Evolutionary conservation across 441 rosid species (phyloP), one percentile per base, ranked within the genome.

Genomic region (Metrosideros polymorpha): DNA sequence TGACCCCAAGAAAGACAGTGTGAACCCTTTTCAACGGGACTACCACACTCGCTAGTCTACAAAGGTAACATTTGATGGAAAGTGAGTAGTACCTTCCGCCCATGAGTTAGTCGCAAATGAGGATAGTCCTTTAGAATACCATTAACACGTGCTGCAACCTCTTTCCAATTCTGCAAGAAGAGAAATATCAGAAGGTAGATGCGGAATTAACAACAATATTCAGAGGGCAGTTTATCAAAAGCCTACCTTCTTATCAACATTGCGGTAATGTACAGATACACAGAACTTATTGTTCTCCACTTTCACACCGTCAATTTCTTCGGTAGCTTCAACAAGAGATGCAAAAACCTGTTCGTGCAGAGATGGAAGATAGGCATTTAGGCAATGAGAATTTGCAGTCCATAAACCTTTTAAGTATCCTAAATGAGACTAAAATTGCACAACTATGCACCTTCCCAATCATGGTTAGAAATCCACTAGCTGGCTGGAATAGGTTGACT

Each of bases 231-330:
- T 29, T 83, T 52, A n/a, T 87, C 25, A 84, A 32, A 32, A 49
- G 53, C 53, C 42, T 88, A 96, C 99, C 95, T 93, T 90, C 85
- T 91, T 95, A 84, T 95, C 98, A 71, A 96, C 99, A 43, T 95
- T 98, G 52, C 99, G 99, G 88, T 95, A 95, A 91, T 98, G 99
- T 79, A 98, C 98, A 84, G 99, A 95, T 83, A 95, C 93, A 43
- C 99, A 96, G 91, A 96, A 98, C 92, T 94, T 98, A 87, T 98
- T 98, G 88, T 94, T 93, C 91, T 98, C 99, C 49, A 98, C 97
- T 83, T 88, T 93, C 51, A 92, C 97, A 22, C 99, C 99, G 82
- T 93, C 88, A 85, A 98, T 95, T 25, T 92, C 94, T 76, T 92
- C 90, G 39, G 97, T 98, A 87, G 83, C 77, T 86, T 94, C 93